Percentiles rank a stretch among this genome's conserved stretches.
These are phyloP conservation scores for Aurantiochytrium sp. DNA, from an alignment of 108 stramenopile genomes.

Conservation along the genomic window DNA sequence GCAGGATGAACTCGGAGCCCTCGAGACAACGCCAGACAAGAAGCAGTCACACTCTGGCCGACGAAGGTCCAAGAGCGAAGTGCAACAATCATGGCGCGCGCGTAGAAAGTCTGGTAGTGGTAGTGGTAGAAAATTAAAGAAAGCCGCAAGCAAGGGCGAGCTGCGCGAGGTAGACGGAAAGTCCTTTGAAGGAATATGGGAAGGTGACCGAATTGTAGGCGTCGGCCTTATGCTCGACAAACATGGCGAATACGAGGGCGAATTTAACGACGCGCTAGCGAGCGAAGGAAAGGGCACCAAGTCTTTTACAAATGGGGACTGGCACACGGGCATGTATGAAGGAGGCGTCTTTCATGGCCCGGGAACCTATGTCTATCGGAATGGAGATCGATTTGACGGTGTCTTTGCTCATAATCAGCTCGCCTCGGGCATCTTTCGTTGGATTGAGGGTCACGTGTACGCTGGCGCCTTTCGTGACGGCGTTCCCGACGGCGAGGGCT, in stretches of 20 bases:
- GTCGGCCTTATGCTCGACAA: not conserved
- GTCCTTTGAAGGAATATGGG: not conserved
- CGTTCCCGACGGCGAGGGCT: not conserved
- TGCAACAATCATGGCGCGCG: too few species aligned
- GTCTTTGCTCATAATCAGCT: not conserved
- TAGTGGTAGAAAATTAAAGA: not conserved
- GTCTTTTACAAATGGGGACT: not conserved
- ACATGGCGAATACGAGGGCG: not conserved
- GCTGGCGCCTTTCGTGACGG: not conserved
- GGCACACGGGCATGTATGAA: not conserved
- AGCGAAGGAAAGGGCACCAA: not conserved
- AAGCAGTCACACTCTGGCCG: too few species aligned
- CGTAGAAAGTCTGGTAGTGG: not conserved
- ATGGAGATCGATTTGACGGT: slow-evolving; percentile 10
- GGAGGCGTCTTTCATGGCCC: not conserved
- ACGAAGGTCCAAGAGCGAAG: too few species aligned
- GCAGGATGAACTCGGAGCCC: too few species aligned
- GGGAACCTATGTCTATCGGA: not conserved
- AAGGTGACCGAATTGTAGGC: not conserved
- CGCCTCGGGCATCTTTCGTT: not conserved
- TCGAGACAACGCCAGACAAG: too few species aligned
- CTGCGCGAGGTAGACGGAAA: not conserved
- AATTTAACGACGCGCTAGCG: not conserved
- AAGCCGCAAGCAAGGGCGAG: not conserved
- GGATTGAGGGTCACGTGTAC: not conserved